Evolutionary conservation across 2,329 filamentous ascomycete genomes (phyloP), one percentile per base, ranked within the genome.

Genomic region (Epichloe aotearoae): DNA sequence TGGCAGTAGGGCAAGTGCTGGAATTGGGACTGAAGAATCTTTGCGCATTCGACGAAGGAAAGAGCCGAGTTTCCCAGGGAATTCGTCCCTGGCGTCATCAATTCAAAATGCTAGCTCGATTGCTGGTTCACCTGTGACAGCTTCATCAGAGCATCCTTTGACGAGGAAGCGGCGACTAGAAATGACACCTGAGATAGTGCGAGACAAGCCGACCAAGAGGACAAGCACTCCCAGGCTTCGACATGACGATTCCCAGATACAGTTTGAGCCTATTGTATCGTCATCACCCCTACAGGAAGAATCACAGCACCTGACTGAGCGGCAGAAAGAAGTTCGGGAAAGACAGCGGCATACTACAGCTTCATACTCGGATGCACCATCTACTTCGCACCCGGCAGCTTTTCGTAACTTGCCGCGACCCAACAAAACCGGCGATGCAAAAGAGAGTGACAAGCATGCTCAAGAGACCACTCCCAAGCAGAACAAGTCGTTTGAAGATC

Each of bases 211-310:
- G 30, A 48, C 54, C 10, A 65, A 64, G 47, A 56, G 58, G 23
- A 61, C 54, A 3, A 61, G 52, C 23, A 78, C 74, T 45, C 71
- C 75, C 17, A 78, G 77, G 53, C 71, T 83, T 30, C 79, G 85
- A 36, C 88, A 95, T 58, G 80, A 95, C 54, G 78, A 94, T 64
- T 94, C 88, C 0, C 88, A 94, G 60, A 76, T 94, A 26, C 76
- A 86, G 42, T 93, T 93, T 59, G 79, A 83, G 3, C 69, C 80
- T 0, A 83, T 91, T 45, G 75, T 78, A 33, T 79, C 81, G 12
- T 79, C 82, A 0, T 64, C 75, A 3, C 67, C 73, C 4, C 65
- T 69, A 14, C 67, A 64, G 0, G 61, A 74, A 2, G 82, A 87
- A 51, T 88, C 85, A 0, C 88, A 93, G 58, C 67, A 82, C 17